Conservation (phyloP, 352 stramenopile species). For the Pythium plurisporium region DNA sequence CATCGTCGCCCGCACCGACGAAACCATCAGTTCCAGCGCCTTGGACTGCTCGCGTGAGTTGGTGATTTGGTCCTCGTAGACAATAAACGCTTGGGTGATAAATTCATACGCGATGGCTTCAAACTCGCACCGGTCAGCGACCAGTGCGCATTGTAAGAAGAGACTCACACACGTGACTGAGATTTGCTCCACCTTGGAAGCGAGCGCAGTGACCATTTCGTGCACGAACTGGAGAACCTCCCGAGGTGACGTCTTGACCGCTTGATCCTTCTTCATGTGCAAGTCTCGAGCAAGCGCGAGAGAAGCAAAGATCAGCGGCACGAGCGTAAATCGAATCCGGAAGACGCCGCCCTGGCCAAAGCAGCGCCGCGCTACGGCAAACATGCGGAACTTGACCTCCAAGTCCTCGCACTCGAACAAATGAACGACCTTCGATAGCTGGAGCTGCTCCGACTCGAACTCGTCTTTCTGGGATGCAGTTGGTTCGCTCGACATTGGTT, state of each 20-base stretch:
- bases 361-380: slow-evolving; percentile 53
- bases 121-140: slow-evolving; percentile 80
- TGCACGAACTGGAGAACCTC: slow-evolving; percentile 98
- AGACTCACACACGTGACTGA: slow-evolving; percentile 87
- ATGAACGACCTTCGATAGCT: slow-evolving; percentile 93
- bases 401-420: slow-evolving; percentile 84
- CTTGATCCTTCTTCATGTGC: slow-evolving; percentile 12
- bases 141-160: slow-evolving; percentile 92
- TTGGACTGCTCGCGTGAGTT: slow-evolving; percentile 89
- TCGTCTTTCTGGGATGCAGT: slow-evolving; percentile 27
- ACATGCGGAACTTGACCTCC: slow-evolving; percentile 52
- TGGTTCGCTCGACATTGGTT: slow-evolving; percentile 22
- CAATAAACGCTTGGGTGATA: slow-evolving; percentile 92
- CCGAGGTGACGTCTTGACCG: slow-evolving; percentile 57
- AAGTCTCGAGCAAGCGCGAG: slow-evolving; percentile 76
- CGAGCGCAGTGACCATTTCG: slow-evolving; percentile 93
- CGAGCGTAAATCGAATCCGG: slow-evolving; percentile 89
- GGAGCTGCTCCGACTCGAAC: slow-evolving; percentile 85
- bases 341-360: slow-evolving; percentile 84
- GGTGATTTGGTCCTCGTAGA: slow-evolving; percentile 96
- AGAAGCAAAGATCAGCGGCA: slow-evolving; percentile 90
- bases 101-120: slow-evolving; percentile 96
- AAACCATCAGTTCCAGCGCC: slow-evolving; percentile 88
- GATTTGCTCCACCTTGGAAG: slow-evolving; percentile 70
- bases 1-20: slow-evolving; percentile 74